These are phyloP conservation scores for Populus simonii DNA, from an alignment of 345 rosid species.

Conservation along the genomic window DNA sequence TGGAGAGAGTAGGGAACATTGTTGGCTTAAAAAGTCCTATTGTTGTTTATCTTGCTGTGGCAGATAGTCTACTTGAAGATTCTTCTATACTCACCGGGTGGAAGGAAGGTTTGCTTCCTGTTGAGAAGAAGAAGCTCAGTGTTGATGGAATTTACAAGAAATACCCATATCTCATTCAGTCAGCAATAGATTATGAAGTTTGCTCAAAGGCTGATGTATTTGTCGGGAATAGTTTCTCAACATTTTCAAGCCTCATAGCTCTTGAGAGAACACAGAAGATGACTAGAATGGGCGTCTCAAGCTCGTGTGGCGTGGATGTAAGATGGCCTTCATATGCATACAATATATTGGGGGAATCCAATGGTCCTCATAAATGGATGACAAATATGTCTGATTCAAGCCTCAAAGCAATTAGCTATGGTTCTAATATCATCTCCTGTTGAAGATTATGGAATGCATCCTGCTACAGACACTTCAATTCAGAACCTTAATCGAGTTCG, in stretches of 20 bases:
- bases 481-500: not conserved
- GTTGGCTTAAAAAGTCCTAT: conserved; percentile 40
- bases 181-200: conserved; percentile 97
- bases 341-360: conserved; percentile 60
- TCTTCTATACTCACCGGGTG: conserved; percentile 70
- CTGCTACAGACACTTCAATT: not conserved
- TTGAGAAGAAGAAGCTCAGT: conserved; percentile 83
- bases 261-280: conserved; percentile 88
- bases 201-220: conserved; percentile 81
- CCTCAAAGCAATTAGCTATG: conserved; percentile 81
- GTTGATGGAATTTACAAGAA: conserved; percentile 64
- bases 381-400: conserved; percentile 79
- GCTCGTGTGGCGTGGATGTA: conserved; percentile 45
- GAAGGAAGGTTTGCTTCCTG: conserved; percentile 68
- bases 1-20: conserved; percentile 72
- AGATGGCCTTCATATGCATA: conserved; percentile 91
- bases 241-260: conserved; percentile 86
- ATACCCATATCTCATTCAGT: conserved; percentile 80
- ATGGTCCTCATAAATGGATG: conserved; percentile 74
- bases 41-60: conserved; percentile 82
- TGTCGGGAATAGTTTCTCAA: conserved; percentile 93
- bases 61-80: conserved; percentile 74
- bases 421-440: conserved; percentile 68
- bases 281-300: conserved; percentile 53
- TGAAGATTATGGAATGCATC: conserved; percentile 17